phyloP scores from a whole-genome alignment of 208 protist genomes.

The Porcisia deanei region DNA sequence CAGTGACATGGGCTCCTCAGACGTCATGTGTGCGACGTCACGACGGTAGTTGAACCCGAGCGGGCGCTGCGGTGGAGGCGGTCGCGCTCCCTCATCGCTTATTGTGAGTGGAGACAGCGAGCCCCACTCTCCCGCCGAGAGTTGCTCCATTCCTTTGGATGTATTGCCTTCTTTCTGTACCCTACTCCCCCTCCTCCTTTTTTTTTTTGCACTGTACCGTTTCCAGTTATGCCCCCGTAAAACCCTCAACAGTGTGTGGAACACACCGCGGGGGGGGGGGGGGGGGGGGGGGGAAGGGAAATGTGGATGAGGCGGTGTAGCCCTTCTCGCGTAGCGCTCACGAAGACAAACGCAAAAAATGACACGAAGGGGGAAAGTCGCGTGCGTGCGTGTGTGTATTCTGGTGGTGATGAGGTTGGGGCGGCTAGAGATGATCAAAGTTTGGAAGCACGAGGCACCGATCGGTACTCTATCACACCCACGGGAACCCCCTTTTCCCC shows the following conservation, averaged over 20 bases:
- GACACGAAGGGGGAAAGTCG: no score
- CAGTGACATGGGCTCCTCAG: conserved; percentile 1
- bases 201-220: not conserved
- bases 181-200: not conserved
- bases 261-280: not conserved
- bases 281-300: not conserved
- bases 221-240: not conserved
- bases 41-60: conserved; percentile 30
- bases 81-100: not conserved
- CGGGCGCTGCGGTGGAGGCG: not conserved
- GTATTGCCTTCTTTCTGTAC: not conserved
- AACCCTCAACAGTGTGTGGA: not conserved
- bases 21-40: conserved; percentile 12
- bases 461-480: no score
- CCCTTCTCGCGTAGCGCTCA: not conserved
- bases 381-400: no score
- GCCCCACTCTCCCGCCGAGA: not conserved
- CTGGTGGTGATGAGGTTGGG: no score
- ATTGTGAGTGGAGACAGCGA: not conserved
- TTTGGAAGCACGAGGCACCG: no score
- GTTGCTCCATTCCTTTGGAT: not conserved
- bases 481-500: no score
- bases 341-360: not conserved
- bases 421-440: no score
- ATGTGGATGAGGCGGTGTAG: not conserved